phyloP scores from a whole-genome alignment of 331 rosid genomes.

The Rhamnella rubrinervis region DNA sequence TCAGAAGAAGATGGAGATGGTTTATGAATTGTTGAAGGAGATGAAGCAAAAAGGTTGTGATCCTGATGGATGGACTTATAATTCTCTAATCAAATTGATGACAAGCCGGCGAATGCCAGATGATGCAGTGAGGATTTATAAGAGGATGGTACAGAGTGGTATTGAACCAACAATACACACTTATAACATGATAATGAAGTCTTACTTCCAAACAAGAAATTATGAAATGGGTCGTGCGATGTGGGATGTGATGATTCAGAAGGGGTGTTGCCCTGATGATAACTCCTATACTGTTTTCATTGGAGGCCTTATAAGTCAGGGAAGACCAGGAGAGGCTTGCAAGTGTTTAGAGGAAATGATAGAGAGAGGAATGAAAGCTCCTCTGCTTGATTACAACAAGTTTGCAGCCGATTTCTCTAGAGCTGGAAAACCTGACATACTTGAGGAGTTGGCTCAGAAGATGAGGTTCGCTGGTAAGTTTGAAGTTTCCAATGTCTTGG shows the following conservation, averaged over 20 bases:
- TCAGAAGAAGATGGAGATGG: constrained; percentile 68
- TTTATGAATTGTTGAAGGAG: constrained; percentile 51
- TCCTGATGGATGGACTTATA: constrained; percentile 72
- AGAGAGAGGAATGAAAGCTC: constrained; percentile 88
- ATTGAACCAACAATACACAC: constrained; percentile 70
- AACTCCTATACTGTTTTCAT: constrained; percentile 68
- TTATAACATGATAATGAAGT: constrained; percentile 84
- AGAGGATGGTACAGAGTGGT: constrained; percentile 65
- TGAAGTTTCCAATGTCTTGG: constrained; percentile 66
- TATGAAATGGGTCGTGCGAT: constrained; percentile 56
- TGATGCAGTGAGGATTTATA: constrained; percentile 65
- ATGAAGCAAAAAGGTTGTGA: constrained; percentile 63
- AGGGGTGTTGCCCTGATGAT: constrained; percentile 73
- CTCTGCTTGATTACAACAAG: constrained; percentile 80
- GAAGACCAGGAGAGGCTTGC: constrained; percentile 65
- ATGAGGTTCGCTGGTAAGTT: constrained; percentile 71
- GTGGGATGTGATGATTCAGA: constrained; percentile 70
- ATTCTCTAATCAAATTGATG: constrained; percentile 77
- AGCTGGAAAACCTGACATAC: constrained; percentile 68
- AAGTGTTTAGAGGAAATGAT: constrained; percentile 77
- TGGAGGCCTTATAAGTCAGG: constrained; percentile 76
- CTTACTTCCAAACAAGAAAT: constrained; percentile 60
- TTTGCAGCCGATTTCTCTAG: constrained; percentile 74
- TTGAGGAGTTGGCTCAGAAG: constrained; percentile 71
- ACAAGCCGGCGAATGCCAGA: constrained; percentile 69